These are phyloP conservation scores for Talaromyces ruber DNA, from an alignment of 495 filamentous ascomycete species.

Conservation along the genomic window DNA sequence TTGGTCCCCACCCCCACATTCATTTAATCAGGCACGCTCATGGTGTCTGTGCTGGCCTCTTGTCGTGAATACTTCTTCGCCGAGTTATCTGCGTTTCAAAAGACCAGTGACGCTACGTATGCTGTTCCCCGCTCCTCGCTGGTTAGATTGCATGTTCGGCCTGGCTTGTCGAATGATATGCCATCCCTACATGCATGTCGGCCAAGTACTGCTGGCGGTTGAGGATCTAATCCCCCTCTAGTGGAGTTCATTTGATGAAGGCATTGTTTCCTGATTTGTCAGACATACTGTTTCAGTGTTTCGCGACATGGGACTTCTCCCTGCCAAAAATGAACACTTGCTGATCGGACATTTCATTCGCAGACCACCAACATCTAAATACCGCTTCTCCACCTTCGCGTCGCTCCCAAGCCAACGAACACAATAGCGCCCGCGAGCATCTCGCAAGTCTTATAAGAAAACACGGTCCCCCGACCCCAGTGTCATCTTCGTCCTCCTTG, in stretches of 20 bases:
- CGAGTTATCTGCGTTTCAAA: background rate
- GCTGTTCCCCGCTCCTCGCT: slow-evolving; percentile 1
- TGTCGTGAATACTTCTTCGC: background rate
- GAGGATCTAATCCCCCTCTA: slow-evolving; percentile 5
- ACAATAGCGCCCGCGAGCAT: slow-evolving; percentile 63
- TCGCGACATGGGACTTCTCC: slow-evolving; percentile 31
- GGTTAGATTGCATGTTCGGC: slow-evolving; percentile 8
- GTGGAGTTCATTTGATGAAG: slow-evolving; percentile 7
- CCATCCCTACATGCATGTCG: background rate
- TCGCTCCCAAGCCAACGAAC: slow-evolving; percentile 29
- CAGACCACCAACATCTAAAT: slow-evolving; percentile 50
- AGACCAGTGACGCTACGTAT: background rate
- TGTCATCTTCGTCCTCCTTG: slow-evolving; percentile 66
- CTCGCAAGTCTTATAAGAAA: slow-evolving; percentile 57
- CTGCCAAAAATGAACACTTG: slow-evolving; percentile 27
- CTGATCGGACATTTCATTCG: slow-evolving; percentile 27
- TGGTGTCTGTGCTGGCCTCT: background rate
- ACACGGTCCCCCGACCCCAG: slow-evolving; percentile 42
- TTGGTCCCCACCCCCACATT: background rate
- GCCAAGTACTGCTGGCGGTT: background rate
- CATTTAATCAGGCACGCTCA: background rate
- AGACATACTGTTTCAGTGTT: slow-evolving; percentile 12
- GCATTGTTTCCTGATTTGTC: background rate
- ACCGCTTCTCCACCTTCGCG: slow-evolving; percentile 41
- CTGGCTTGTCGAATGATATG: background rate